These are phyloP conservation scores for Leishmania turanica DNA, from an alignment of 208 protist species.

Conservation along the genomic window DNA sequence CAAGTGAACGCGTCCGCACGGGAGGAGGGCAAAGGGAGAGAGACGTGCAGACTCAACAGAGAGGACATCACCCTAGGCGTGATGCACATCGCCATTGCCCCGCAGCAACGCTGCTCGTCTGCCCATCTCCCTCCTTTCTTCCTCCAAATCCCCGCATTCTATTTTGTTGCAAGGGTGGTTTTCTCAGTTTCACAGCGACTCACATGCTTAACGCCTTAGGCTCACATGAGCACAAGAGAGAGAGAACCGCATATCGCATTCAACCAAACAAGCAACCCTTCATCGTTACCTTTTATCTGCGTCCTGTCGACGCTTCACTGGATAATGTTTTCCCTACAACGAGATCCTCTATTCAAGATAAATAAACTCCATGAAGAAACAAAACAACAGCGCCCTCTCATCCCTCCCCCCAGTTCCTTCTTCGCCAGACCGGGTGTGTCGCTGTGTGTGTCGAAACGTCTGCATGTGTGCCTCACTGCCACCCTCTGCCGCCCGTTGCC, in stretches of 20 bases:
- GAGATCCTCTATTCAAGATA: background rate
- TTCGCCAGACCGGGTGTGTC: background rate
- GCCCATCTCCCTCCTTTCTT: background rate
- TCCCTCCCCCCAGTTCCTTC: background rate
- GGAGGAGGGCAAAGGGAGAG: background rate
- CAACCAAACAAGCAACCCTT: background rate
- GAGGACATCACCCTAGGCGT: background rate
- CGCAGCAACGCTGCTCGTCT: background rate
- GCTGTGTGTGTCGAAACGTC: background rate
- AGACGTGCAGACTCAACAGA: background rate
- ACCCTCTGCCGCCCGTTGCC: too few species aligned
- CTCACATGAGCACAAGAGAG: background rate
- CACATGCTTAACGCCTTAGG: background rate
- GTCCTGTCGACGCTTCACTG: background rate
- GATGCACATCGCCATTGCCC: background rate
- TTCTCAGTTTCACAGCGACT: background rate
- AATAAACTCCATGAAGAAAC: background rate
- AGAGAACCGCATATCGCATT: background rate
- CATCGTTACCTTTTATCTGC: background rate
- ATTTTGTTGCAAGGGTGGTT: background rate
- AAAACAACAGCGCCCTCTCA: background rate
- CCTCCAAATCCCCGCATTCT: background rate
- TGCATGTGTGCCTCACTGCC: background rate
- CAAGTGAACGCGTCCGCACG: background rate
- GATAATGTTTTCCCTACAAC: background rate